Base-by-base conservation (phyloP, 495 filamentous ascomycete species). In the Aspergillus ostianus region DNA sequence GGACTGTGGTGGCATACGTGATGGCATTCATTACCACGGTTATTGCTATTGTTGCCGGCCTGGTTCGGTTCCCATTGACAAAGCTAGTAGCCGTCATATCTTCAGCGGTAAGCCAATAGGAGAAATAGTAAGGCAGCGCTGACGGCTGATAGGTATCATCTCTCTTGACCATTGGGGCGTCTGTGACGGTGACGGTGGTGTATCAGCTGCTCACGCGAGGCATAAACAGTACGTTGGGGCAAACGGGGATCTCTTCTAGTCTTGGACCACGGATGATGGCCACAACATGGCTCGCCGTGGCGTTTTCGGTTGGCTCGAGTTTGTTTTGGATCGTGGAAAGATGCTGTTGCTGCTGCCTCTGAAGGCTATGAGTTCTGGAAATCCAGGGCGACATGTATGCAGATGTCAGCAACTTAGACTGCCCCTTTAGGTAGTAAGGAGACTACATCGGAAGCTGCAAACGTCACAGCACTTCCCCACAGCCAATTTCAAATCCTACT, bases 211-310 rank as follows among this genome's bases (percentile, higher is more conserved):
- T 54, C 26, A 44, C 30, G 27, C 27, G 27, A 30, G 52, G 52
- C 13, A 54, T 54, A 12, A 32, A 54, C 13, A 54, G 52, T 44
- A 41, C 12, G 3, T 18, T 54, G 13, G 27, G 41, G 26, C 52
- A 32, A 44, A 30, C 30, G 12, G 52, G 52, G 26, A 44, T 54
- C 52, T 44, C 26, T 54, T 23, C 52, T 12, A 21, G 52, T 44
- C 52, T 54, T 54, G 29, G 52, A 32, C 30, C 29, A 32, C 29
- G 30, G 52, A 20, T 54, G 9, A 12, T 54, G 29, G 52, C 30
- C 27, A 18, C 18, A 44, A 32, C 30, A 32, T 54, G 52, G 52
- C 52, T 54, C 30, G 52, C 52, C 13, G 52, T 54, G 52, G 52
- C 13, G 30, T 54, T 54, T 32, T 54, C 52, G 27, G 30, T 54